phyloP scores from a whole-genome alignment of 1,139 yeast species.

The Nadsonia starkeyi-henricii region DNA sequence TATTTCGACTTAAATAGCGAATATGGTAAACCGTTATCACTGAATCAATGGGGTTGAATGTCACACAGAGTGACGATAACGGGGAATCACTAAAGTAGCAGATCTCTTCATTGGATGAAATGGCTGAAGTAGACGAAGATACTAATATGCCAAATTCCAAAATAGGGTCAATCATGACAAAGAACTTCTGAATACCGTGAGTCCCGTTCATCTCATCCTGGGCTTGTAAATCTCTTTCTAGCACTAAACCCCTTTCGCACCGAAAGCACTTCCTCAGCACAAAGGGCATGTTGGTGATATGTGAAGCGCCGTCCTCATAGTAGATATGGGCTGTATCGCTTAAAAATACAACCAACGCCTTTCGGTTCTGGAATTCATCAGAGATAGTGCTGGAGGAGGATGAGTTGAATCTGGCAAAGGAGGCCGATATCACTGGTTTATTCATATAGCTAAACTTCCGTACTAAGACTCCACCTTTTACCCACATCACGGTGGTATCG shows the following conservation, averaged over 20 bases:
- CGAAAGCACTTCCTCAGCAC: slow-evolving; percentile 40
- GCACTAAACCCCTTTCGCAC: slow-evolving; percentile 48
- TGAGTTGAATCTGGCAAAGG: slow-evolving; percentile 32
- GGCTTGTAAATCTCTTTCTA: slow-evolving; percentile 32
- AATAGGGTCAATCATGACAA: slow-evolving; percentile 55
- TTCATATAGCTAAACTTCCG: slow-evolving; percentile 38
- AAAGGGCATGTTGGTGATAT: slow-evolving; percentile 53
- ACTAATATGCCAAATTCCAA: slow-evolving; percentile 54
- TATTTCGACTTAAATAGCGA: slow-evolving; percentile 12
- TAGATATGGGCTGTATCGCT: slow-evolving; percentile 33
- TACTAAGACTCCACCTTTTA: slow-evolving; percentile 35
- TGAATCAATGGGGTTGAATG: slow-evolving; percentile 13
- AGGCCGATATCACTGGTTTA: slow-evolving; percentile 33
- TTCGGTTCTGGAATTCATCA: slow-evolving; percentile 2
- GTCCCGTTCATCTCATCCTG: slow-evolving; percentile 4
- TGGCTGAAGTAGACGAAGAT: slow-evolving; percentile 56
- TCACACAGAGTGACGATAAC: slow-evolving; percentile 15
- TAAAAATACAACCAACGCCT: slow-evolving; percentile 16
- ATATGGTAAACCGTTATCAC: slow-evolving; percentile 16
- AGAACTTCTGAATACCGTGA: slow-evolving; percentile 28
- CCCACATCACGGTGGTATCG: slow-evolving; percentile 28
- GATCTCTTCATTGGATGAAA: slow-evolving; percentile 45
- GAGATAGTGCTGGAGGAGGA: slow-evolving; percentile 1
- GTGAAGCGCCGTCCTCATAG: slow-evolving; percentile 41
- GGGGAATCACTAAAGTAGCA: slow-evolving; percentile 15